Percentiles rank a stretch among this genome's conserved stretches.
phyloP scores from a whole-genome alignment of 768 basidiomycete species.

The Boletus rex-veris region DNA sequence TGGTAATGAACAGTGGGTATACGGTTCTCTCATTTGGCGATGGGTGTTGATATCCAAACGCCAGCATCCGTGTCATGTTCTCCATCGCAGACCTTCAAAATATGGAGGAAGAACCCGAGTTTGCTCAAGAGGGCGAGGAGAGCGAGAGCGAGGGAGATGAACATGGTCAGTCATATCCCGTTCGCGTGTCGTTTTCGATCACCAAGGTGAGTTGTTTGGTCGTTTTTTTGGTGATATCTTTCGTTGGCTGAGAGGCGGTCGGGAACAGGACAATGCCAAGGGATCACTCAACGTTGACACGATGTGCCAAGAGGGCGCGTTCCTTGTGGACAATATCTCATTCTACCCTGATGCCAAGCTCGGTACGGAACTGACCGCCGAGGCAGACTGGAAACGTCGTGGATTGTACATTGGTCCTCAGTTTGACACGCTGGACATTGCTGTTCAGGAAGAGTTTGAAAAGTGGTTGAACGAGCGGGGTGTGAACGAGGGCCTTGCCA shows the following conservation, averaged over 20 bases:
- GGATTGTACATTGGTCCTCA: conserved; percentile 91
- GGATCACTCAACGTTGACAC: conserved; percentile 81
- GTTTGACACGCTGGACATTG: conserved; percentile 87
- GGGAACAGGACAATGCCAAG: conserved; percentile 41
- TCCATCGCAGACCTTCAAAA: conserved; percentile 84
- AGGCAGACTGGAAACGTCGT: conserved; percentile 91
- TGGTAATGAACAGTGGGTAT: conserved; percentile 84
- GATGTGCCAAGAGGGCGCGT: conserved; percentile 72
- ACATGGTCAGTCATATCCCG: conserved; percentile 50
- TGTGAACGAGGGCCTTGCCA: conserved; percentile 74
- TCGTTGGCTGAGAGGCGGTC: not conserved
- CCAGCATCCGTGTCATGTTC: conserved; percentile 76
- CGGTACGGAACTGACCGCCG: conserved; percentile 75
- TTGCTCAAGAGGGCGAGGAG: conserved; percentile 39
- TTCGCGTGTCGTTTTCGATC: conserved; percentile 79
- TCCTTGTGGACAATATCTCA: conserved; percentile 86
- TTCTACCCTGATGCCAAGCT: conserved; percentile 73
- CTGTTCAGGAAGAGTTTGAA: conserved; percentile 90
- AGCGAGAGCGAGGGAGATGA: conserved; percentile 29
- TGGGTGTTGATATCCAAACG: too few relatives aligned
- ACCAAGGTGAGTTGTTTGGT: conserved; percentile 58
- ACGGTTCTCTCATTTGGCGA: not conserved
- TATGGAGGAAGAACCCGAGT: conserved; percentile 37
- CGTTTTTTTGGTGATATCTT: not conserved
- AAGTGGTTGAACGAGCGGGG: conserved; percentile 87